Percentiles rank a stretch among this genome's conserved stretches.
These are phyloP conservation scores for Dittrichia graveolens DNA, from an alignment of 129 eudicot genomes.

Conservation along the genomic window DNA sequence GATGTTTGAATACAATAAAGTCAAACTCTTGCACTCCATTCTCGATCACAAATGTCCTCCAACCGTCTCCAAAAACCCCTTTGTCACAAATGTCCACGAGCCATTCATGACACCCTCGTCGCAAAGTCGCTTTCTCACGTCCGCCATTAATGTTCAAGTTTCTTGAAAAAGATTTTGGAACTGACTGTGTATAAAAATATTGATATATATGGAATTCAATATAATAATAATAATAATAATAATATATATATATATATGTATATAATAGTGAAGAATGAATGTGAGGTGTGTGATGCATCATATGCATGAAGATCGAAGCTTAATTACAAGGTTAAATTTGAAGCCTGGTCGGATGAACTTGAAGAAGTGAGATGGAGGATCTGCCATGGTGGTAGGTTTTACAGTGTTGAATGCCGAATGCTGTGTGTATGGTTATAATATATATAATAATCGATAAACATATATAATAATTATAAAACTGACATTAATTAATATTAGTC, in stretches of 20 bases:
- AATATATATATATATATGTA: no score
- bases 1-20: slow-evolving; percentile 38
- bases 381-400: slow-evolving; percentile 2
- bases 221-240: background rate
- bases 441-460: no score
- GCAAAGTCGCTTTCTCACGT: slow-evolving; percentile 13
- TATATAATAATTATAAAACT: no score
- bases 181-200: slow-evolving; percentile 21
- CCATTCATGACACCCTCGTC: slow-evolving; percentile 25
- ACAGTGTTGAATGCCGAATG: no score
- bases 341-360: slow-evolving; percentile 30
- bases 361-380: slow-evolving; percentile 26
- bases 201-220: background rate
- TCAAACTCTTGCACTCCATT: slow-evolving; percentile 35
- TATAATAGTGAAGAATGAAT: background rate
- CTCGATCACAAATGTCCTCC: slow-evolving; percentile 30
- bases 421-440: no score
- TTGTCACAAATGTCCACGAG: slow-evolving; percentile 14
- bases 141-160: slow-evolving; percentile 25
- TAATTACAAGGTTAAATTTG: slow-evolving; percentile 26
- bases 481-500: no score
- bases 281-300: background rate
- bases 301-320: background rate
- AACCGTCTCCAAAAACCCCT: slow-evolving; percentile 30
- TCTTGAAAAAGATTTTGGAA: slow-evolving; percentile 26